Evolutionary conservation across 75 land plant species (phyloP).

Genomic region (Isoetes taiwanensis): DNA sequence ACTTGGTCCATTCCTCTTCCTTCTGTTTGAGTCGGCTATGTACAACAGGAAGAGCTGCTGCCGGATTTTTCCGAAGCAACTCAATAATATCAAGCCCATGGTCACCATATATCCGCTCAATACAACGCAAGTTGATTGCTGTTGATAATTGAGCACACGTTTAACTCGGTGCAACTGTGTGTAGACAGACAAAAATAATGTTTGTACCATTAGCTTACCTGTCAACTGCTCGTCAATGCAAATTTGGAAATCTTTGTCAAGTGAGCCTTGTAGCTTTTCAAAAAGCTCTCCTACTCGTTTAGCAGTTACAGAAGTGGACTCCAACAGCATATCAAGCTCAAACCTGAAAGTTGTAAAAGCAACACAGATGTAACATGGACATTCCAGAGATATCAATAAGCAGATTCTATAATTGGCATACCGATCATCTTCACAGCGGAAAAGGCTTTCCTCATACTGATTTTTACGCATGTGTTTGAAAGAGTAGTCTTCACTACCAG

Average conservation of each 20-base stretch:
- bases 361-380: neutral
- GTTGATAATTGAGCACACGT: too few species aligned
- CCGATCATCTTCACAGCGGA: slow-evolving; percentile 34
- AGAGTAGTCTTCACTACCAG: slow-evolving; percentile 32
- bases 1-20: slow-evolving; percentile 78
- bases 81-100: slow-evolving; percentile 92
- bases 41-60: slow-evolving; percentile 64
- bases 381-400: neutral
- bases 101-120: slow-evolving; percentile 90
- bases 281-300: slow-evolving; percentile 60
- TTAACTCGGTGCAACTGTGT: neutral
- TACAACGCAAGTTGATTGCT: slow-evolving; percentile 74
- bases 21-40: slow-evolving; percentile 77
- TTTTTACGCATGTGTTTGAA: slow-evolving; percentile 34
- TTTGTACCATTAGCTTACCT: slow-evolving; percentile 17
- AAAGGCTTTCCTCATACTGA: slow-evolving; percentile 32
- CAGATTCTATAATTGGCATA: neutral
- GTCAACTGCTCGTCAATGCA: slow-evolving; percentile 59
- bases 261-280: slow-evolving; percentile 42
- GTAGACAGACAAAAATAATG: neutral
- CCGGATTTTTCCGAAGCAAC: slow-evolving; percentile 53
- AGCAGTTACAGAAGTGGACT: slow-evolving; percentile 55
- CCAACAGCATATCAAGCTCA: slow-evolving; percentile 86
- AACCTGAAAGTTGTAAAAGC: slow-evolving; percentile 25
- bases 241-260: slow-evolving; percentile 42